These are phyloP conservation scores for Boletus rubropictus DNA, from an alignment of 768 basidiomycete species.

Conservation along the genomic window DNA sequence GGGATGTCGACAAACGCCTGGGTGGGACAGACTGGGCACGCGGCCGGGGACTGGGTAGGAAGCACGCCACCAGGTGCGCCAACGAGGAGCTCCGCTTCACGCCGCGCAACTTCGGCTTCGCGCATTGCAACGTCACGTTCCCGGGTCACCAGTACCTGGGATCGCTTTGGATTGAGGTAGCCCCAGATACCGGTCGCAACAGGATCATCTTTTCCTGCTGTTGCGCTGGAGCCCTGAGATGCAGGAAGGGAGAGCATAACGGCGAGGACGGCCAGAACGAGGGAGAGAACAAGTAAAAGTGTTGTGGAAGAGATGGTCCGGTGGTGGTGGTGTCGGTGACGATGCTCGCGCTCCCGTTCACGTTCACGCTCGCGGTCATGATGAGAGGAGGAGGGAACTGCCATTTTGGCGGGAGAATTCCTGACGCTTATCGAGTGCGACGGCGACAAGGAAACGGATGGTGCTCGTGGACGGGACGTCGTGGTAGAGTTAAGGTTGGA, in stretches of 20 bases:
- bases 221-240: slow-evolving; percentile 32
- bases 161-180: slow-evolving; percentile 75
- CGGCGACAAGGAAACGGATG: slow-evolving; percentile 75
- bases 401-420: slow-evolving; percentile 53
- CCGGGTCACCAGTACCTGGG: slow-evolving; percentile 71
- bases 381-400: slow-evolving; percentile 80
- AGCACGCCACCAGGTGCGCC: slow-evolving; percentile 80
- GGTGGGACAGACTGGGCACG: slow-evolving; percentile 55
- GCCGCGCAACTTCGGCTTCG: slow-evolving; percentile 84
- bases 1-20: slow-evolving; percentile 51
- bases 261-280: slow-evolving; percentile 82
- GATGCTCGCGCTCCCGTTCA: slow-evolving; percentile 45
- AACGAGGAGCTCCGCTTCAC: slow-evolving; percentile 78
- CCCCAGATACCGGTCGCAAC: slow-evolving; percentile 55
- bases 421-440: slow-evolving; percentile 56
- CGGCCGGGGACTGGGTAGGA: slow-evolving; percentile 43
- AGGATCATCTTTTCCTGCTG: slow-evolving; percentile 33
- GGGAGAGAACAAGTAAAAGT: slow-evolving; percentile 77
- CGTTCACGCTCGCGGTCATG: slow-evolving; percentile 53
- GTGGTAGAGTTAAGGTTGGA: slow-evolving; percentile 32
- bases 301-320: slow-evolving; percentile 88
- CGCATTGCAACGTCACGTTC: slow-evolving; percentile 76
- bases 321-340: slow-evolving; percentile 70
- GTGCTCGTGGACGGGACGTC: slow-evolving; percentile 62
- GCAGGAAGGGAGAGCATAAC: slow-evolving; percentile 85